Conservation (phyloP, 306 rosid species). For the Heteromeles arbutifolia region DNA sequence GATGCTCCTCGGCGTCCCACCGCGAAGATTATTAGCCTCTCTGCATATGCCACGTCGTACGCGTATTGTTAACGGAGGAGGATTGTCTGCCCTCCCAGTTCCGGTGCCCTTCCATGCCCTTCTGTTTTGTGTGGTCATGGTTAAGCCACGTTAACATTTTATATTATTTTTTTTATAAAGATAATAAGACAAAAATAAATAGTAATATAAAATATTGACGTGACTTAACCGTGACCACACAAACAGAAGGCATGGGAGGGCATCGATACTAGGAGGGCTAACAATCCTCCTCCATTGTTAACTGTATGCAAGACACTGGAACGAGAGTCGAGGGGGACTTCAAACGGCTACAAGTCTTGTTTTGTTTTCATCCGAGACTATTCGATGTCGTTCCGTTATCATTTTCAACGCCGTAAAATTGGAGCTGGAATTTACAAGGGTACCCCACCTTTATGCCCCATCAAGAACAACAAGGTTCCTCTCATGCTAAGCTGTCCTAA, state of each 20-base stretch:
- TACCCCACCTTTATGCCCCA: neutral
- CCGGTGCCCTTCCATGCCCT: no score
- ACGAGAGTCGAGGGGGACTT: neutral
- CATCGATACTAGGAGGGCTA: no score
- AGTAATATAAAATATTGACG: no score
- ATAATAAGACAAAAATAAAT: no score
- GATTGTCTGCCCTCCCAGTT: no score
- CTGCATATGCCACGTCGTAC: neutral
- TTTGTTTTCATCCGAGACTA: neutral
- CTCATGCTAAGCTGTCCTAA: constrained; percentile 1
- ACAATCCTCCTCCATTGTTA: no score
- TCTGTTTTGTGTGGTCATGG: no score
- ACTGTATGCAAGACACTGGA: neutral
- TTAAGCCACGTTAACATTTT: no score
- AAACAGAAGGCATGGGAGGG: no score
- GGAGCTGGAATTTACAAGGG: neutral
- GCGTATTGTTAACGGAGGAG: neutral
- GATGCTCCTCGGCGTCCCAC: neutral
- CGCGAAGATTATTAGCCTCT: neutral
- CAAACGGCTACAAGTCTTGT: neutral
- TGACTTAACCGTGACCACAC: no score
- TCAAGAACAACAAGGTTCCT: neutral
- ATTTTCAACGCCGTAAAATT: neutral
- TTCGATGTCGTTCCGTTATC: neutral
- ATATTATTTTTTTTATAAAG: no score